phyloP scores from a whole-genome alignment of 2,329 filamentous ascomycete species.

The Verticillium zaregamsianum region DNA sequence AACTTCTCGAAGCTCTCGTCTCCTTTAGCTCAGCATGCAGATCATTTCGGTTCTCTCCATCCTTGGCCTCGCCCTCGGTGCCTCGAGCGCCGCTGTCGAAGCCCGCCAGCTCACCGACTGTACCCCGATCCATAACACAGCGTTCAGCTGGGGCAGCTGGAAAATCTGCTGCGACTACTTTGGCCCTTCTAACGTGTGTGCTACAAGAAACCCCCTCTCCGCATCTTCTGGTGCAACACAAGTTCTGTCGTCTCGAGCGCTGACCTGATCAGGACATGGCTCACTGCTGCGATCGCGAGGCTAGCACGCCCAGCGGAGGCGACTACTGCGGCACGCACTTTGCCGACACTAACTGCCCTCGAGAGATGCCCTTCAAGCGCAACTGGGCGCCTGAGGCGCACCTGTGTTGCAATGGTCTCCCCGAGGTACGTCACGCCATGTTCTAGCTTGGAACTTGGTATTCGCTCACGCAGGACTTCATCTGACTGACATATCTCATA shows the following conservation, averaged over 20 bases:
- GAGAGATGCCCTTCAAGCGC: background rate
- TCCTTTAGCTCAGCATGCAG: background rate
- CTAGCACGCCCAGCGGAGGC: background rate
- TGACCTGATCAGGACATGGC: background rate
- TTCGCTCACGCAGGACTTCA: too few relatives aligned
- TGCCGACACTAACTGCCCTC: background rate
- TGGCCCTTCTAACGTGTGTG: background rate
- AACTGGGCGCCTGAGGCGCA: background rate
- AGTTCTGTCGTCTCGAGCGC: background rate
- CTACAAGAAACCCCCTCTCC: background rate
- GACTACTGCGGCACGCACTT: background rate
- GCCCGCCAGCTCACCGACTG: background rate
- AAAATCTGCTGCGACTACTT: background rate
- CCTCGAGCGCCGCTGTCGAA: background rate
- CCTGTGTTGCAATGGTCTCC: background rate
- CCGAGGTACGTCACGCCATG: background rate
- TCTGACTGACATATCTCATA: background rate
- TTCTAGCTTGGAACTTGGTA: background rate
- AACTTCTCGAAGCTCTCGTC: background rate
- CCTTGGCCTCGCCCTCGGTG: background rate
- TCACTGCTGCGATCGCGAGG: background rate
- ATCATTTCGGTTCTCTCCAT: background rate
- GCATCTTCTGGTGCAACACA: background rate
- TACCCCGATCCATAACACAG: background rate
- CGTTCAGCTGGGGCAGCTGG: background rate